Evolutionary conservation across 1,284 basidiomycete genomes (phyloP), one percentile per base, ranked within the genome.

Genomic region (Cutaneotrichosporon cutaneum): DNA sequence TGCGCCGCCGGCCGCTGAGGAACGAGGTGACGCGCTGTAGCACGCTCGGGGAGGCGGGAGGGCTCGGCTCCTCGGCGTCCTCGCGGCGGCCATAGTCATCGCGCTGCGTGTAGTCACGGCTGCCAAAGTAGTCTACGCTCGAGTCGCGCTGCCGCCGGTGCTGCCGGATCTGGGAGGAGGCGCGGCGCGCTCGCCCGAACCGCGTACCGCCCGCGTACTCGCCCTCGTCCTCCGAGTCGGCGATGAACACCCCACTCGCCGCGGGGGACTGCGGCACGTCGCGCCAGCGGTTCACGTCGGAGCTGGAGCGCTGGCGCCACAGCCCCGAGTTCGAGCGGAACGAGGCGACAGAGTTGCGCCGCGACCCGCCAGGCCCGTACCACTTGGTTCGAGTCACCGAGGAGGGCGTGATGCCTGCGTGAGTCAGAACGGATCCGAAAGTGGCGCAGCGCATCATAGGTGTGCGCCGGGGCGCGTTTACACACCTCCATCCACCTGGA

Each of bases 21-120:
- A 74, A 78, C 18, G 75, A 77, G 13, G 77, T 76, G 47, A 80
- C 71, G 47, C 70, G 70, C 35, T 72, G 72, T 5, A 80, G 64
- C 1, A 76, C 68, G 0, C 74, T 72, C 14, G 33, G 33, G 2
- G 56, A 36, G 3, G 67, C 69, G 1, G 68, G 71, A 2, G 68
- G 69, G 27, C 55, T 52, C 13, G 50, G 42, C 0, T 48, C 48
- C 13, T 18, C 59, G 48, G 60, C 58, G 39, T 64, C 66, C 48
- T 62, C 65, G 3, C 66, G 62, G 53, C 45, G 52, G 2, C 65
- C 65, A 14, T 66, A 66, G 33, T 59, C 58, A 14, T 57, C 54
- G 36, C 55, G 48, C 14, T 32, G 59, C 16, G 35, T 52, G 47
- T 60, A 56, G 47, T 60, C 59, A 0, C 50, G 36, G 47, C 45